These are phyloP conservation scores for Tilletia caries DNA, from an alignment of 1,284 basidiomycete genomes.

Conservation along the genomic window DNA sequence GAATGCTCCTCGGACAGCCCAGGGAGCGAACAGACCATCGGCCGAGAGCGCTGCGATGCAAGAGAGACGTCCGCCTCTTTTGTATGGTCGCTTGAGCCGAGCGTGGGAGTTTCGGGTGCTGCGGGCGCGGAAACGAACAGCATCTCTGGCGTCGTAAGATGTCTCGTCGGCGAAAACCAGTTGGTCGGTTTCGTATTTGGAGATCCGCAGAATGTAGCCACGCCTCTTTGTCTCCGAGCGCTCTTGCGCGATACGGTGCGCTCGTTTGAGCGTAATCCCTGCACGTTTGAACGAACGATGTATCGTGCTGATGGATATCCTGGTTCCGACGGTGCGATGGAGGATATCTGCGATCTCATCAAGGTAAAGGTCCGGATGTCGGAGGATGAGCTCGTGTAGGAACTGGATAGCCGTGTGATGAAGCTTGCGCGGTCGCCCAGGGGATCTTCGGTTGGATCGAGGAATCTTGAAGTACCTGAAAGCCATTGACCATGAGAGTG, in stretches of 20 bases:
- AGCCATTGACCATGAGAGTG: no score
- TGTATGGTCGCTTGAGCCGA: neutral
- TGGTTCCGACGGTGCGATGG: no score
- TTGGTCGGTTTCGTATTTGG: neutral
- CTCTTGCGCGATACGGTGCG: neutral
- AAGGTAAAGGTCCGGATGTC: no score
- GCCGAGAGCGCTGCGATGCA: neutral
- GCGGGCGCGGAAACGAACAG: neutral
- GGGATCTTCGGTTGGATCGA: no score
- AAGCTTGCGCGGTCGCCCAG: no score
- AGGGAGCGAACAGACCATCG: neutral
- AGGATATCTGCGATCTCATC: no score
- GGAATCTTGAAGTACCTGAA: no score
- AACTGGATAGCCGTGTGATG: no score
- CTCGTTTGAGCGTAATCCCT: no score
- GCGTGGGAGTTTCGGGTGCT: neutral
- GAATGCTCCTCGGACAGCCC: neutral
- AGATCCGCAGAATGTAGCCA: neutral
- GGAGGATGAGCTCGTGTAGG: no score
- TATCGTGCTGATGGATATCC: no score
- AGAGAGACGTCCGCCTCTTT: neutral
- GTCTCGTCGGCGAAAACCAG: conserved; percentile 1
- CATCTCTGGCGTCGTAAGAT: neutral
- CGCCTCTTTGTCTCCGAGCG: neutral
- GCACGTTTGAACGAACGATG: no score